Percentiles rank a stretch among this genome's conserved stretches.
Evolutionary conservation across 1,284 basidiomycete genomes (phyloP).

Genomic region (Vanrija sp.): DNA sequence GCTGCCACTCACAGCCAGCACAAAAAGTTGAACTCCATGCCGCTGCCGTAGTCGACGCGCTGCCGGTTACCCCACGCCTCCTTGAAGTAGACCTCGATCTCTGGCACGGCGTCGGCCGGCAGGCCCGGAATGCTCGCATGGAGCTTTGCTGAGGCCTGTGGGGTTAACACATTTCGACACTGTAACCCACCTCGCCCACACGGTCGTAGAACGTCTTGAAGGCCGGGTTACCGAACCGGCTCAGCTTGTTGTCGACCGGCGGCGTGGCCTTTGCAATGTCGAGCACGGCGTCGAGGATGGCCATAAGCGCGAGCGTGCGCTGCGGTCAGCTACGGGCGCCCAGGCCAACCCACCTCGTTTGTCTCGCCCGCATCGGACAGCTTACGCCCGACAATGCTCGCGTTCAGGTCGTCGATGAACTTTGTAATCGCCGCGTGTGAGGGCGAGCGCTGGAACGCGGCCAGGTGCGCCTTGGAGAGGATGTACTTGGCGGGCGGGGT

Average conservation of each 20-base stretch:
- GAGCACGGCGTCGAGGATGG: conserved; percentile 66
- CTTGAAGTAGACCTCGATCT: conserved; percentile 74
- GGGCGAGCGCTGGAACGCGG: conserved; percentile 71
- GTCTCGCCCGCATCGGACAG: conserved; percentile 62
- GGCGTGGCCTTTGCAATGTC: conserved; percentile 66
- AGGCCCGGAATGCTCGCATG: conserved; percentile 61
- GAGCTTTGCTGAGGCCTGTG: conserved; percentile 30
- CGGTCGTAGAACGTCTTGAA: conserved; percentile 89
- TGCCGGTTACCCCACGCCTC: conserved; percentile 89
- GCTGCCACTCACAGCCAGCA: conserved; percentile 82
- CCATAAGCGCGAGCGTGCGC: conserved; percentile 62
- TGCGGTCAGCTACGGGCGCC: conserved; percentile 39
- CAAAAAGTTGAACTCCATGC: conserved; percentile 97
- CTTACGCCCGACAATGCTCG: conserved; percentile 69
- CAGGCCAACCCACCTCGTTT: conserved; percentile 55
- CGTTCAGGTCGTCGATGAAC: conserved; percentile 75
- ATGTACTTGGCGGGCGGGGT: conserved; percentile 63
- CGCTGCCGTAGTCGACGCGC: conserved; percentile 96
- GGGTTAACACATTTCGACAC: not conserved
- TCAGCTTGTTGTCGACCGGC: conserved; percentile 82
- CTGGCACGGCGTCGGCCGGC: conserved; percentile 58
- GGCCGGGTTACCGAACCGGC: conserved; percentile 95
- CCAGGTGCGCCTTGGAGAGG: conserved; percentile 70
- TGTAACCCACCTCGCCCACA: conserved; percentile 59
- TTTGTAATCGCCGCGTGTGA: conserved; percentile 67